Evolutionary conservation across 768 basidiomycete genomes (phyloP).

Genomic region (Dictyophora rubrovolvata): DNA sequence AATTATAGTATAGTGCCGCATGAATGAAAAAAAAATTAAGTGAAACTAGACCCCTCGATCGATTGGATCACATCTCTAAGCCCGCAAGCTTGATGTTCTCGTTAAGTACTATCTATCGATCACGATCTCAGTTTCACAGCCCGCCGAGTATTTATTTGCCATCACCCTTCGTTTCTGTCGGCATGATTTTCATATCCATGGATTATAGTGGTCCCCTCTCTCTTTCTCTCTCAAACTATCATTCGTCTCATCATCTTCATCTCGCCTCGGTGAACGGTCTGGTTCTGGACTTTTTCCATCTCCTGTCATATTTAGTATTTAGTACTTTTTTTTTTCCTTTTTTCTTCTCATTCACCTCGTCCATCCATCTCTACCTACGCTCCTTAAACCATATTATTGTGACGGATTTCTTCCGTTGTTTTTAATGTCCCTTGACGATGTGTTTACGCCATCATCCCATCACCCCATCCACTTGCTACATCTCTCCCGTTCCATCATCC

Average conservation of each 20-base stretch:
- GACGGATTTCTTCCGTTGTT: not conserved
- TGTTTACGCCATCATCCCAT: not conserved
- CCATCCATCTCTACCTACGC: not conserved
- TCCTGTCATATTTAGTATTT: slow-evolving; percentile 6
- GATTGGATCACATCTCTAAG: not conserved
- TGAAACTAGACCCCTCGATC: not conserved
- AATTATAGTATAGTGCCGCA: slow-evolving; percentile 49
- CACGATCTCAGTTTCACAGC: too few species aligned
- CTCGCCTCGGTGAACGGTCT: not conserved
- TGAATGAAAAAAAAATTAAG: slow-evolving; percentile 20
- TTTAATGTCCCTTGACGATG: not conserved
- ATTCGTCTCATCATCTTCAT: not conserved
- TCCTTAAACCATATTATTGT: too few species aligned
- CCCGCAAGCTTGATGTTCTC: too few species aligned
- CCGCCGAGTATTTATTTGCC: not conserved
- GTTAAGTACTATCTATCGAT: too few species aligned
- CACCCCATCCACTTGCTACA: not conserved
- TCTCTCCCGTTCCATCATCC: not conserved
- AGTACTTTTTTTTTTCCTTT: not conserved
- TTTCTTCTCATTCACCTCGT: not conserved
- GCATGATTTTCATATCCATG: too few species aligned
- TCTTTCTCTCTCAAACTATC: not conserved
- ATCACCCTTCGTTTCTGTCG: not conserved
- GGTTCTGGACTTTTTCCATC: slow-evolving; percentile 6
- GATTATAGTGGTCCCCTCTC: too few species aligned